Evolutionary conservation across 371 early-diverging fungal genomes (phyloP), one percentile per base, ranked within the genome.

Genomic region (Mortierella sp.): DNA sequence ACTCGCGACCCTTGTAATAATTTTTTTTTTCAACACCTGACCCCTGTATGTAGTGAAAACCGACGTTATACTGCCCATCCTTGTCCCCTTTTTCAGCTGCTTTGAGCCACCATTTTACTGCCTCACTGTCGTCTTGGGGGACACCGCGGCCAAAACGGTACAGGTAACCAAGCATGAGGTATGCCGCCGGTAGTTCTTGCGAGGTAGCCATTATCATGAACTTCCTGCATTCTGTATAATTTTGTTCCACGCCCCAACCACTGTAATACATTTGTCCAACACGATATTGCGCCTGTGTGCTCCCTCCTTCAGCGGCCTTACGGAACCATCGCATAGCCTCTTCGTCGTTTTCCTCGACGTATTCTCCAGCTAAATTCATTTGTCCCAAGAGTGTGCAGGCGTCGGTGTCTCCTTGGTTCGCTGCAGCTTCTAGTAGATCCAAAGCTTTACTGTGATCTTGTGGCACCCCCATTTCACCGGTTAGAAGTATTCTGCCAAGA

Each of bases 61-160:
- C 73, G 19, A 73, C 35, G 32, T 59, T 57, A n/a, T 65, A 32
- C 40, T 75, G 75, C 17, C 69, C 75, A 29, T 61, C 64, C 47
- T 43, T 49, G 58, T 56, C 28, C 1, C 71, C 71, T 58, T 57
- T 55, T 10, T 70, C 64, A 26, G 71, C 71, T 26, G 71, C 63
- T 45, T 62, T 63, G 29, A 42, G 64, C 42, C 42, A 64, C 64
- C 64, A 70, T 19, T 55, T 64, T 23, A 28, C n/a, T 17, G 63
- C 63, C 31, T 83, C 66, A 26, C 69, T 43, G 2, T 85, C 54
- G 64, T 89, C 75, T 74, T 84, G 80, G 45, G 84, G 82, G 3
- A 89, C 86, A 15, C 93, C 93, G 37, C 88, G 61, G 26, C 94
- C 95, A 61, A 89, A 86, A 69, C 92, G 92, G 73, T 92, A 93